Conservation (phyloP, 192 early-diverging fungal genomes). For the Phlyctochytrium planicorne region DNA sequence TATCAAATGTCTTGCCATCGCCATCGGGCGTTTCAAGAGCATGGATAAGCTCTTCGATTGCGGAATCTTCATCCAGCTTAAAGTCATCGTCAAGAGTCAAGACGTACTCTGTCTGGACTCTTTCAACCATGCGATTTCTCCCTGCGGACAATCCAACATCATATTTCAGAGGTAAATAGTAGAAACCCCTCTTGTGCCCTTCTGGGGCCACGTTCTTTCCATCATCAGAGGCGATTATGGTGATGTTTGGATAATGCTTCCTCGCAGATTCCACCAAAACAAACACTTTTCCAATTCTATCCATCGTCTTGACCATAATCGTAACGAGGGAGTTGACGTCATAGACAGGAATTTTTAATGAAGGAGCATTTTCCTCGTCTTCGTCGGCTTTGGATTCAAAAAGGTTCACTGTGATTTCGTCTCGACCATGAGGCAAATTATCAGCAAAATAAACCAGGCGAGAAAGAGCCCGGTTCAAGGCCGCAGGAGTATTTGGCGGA, state of each 20-base stretch:
- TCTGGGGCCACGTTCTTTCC: constrained; percentile 17
- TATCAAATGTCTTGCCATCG: constrained; percentile 18
- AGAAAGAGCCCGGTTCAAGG: constrained; percentile 11
- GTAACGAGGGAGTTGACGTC: constrained; percentile 28
- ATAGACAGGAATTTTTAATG: constrained; percentile 26
- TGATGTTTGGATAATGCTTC: constrained; percentile 29
- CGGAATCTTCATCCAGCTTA: constrained; percentile 8
- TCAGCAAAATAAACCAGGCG: constrained; percentile 14
- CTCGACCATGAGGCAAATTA: neutral
- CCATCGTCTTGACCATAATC: constrained; percentile 35
- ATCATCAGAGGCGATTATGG: constrained; percentile 34
- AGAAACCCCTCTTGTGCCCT: constrained; percentile 29
- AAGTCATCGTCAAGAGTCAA: constrained; percentile 39
- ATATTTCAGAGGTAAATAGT: constrained; percentile 29
- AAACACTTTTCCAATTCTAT: constrained; percentile 32
- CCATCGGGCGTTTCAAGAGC: constrained; percentile 23
- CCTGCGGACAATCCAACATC: constrained; percentile 40
- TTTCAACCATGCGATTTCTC: constrained; percentile 34
- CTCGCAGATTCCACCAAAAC: constrained; percentile 19
- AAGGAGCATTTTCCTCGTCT: neutral
- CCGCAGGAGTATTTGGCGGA: neutral
- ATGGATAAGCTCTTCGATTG: constrained; percentile 22
- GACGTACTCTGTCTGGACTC: constrained; percentile 29
- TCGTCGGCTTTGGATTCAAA: neutral
- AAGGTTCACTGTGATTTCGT: neutral